Percentiles rank a stretch among this genome's conserved stretches.
Conservation (phyloP, 352 stramenopile genomes). For the Globisporangium nodosum region DNA sequence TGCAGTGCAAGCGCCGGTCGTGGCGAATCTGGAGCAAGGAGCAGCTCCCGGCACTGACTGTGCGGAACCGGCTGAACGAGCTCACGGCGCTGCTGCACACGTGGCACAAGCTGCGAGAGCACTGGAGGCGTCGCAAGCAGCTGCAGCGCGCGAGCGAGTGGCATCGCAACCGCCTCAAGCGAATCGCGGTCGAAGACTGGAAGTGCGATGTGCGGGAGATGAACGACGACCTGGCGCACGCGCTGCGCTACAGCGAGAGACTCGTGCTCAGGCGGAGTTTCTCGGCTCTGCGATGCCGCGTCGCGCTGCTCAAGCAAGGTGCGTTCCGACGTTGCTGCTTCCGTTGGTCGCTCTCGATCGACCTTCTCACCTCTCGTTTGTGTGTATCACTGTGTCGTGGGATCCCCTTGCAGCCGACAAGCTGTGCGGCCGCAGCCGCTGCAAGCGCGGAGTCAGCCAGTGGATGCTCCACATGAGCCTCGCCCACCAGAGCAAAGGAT, state of each 20-base stretch:
- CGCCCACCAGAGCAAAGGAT: background rate
- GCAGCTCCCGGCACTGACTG: background rate
- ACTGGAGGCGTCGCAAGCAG: background rate
- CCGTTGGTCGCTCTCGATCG: too few relatives aligned
- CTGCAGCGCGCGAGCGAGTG: background rate
- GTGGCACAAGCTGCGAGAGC: background rate
- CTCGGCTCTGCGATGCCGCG: background rate
- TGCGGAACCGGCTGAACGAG: background rate
- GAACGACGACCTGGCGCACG: background rate
- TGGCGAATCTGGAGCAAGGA: background rate
- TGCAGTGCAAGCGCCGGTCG: background rate
- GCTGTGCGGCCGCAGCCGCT: background rate
- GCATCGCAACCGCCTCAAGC: background rate
- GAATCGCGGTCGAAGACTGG: background rate
- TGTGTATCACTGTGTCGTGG: background rate
- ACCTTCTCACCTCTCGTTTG: too few relatives aligned
- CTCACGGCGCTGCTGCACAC: background rate
- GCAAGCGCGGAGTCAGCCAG: background rate
- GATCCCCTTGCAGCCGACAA: background rate
- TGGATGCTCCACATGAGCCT: background rate
- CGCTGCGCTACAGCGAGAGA: background rate
- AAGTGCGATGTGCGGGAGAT: background rate
- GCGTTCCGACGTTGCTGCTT: too few relatives aligned
- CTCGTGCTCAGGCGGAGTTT: background rate
- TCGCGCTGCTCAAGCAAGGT: background rate